These are phyloP conservation scores for Fragilariopsis cylindrus DNA, from an alignment of 108 stramenopile species.

Conservation along the genomic window DNA sequence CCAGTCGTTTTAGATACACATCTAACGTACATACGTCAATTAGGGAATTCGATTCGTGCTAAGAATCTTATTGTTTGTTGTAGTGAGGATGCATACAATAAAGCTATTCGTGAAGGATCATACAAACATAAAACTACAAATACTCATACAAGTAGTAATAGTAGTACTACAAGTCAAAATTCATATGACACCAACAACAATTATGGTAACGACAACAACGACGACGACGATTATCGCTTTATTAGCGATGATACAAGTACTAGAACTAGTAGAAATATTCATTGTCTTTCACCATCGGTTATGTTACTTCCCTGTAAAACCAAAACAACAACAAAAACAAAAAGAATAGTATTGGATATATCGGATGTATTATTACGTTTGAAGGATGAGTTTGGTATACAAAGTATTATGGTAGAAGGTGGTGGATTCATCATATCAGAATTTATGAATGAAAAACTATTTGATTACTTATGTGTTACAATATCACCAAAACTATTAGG, in stretches of 20 bases:
- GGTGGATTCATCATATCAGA: conserved; percentile 57
- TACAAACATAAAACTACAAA: background rate
- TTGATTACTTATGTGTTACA: conserved; percentile 73
- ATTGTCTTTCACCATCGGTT: conserved; percentile 15
- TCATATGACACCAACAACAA: background rate
- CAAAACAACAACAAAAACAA: background rate
- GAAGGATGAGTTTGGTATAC: conserved; percentile 45
- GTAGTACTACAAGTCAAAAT: background rate
- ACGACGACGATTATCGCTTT: no score
- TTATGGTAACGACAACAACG: background rate
- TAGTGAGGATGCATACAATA: conserved; percentile 30
- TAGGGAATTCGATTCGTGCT: conserved; percentile 14
- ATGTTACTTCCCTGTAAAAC: conserved; percentile 54
- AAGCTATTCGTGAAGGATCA: background rate
- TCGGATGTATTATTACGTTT: conserved; percentile 46
- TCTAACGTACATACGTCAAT: conserved; percentile 31
- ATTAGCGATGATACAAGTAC: no score
- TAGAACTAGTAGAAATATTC: no score
- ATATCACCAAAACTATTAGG: conserved; percentile 68
- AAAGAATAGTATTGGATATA: conserved; percentile 52
- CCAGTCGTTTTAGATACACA: conserved; percentile 77
- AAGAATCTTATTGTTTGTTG: conserved; percentile 48
- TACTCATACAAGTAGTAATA: background rate
- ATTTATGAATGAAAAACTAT: conserved; percentile 37
- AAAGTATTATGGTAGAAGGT: conserved; percentile 82